Evolutionary conservation across 805 yeast species (phyloP).

Genomic region (Kluyveromyces aestuarii): DNA sequence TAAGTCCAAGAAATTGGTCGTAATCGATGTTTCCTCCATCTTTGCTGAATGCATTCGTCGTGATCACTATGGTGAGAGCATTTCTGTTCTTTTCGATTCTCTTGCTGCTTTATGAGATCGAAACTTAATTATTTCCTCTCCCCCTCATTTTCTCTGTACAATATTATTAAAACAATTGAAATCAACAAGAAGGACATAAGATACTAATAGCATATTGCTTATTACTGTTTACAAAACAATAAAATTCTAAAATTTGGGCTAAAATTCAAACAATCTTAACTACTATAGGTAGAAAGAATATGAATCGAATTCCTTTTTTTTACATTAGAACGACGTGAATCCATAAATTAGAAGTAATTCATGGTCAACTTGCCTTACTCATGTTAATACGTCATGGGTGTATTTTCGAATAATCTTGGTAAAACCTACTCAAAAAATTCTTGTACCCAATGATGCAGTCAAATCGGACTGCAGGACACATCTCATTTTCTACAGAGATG

Average conservation of each 20-base stretch:
- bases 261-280: neutral
- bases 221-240: neutral
- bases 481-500: constrained; percentile 23
- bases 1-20: constrained; percentile 60
- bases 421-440: no score
- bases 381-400: no score
- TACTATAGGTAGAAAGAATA: neutral
- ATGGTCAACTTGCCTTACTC: no score
- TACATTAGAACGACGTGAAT: no score
- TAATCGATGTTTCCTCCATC: constrained; percentile 89
- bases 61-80: constrained; percentile 97
- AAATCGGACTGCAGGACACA: constrained; percentile 44
- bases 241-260: neutral
- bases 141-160: neutral
- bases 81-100: constrained; percentile 86
- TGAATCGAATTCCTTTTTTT: no score
- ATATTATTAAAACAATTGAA: neutral
- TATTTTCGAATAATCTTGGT: no score
- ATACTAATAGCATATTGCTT: neutral
- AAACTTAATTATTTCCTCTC: neutral
- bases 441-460: constrained; percentile 43
- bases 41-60: constrained; percentile 98
- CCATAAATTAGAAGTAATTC: no score
- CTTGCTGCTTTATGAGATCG: constrained; percentile 41
- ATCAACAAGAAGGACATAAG: constrained; percentile 1